These are phyloP conservation scores for Aspergillus fructus DNA, from an alignment of 2,329 filamentous ascomycete species.

Conservation along the genomic window DNA sequence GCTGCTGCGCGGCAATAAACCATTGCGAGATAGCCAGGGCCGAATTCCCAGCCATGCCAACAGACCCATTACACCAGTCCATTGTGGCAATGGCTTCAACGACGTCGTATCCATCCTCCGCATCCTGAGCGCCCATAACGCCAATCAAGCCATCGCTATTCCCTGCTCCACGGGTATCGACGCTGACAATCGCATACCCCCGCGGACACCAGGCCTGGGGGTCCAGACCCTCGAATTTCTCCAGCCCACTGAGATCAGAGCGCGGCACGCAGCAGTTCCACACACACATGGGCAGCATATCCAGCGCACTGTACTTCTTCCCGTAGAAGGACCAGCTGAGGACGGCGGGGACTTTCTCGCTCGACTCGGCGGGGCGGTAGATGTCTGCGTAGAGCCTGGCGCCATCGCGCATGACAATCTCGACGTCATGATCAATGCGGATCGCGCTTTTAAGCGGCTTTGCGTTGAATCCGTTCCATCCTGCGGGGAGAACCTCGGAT, in stretches of 20 bases:
- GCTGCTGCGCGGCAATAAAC: constrained; percentile 43
- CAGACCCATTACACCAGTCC: constrained; percentile 46
- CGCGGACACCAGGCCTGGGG: constrained; percentile 33
- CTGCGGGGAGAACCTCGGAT: constrained; percentile 38
- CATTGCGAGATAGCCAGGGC: constrained; percentile 45
- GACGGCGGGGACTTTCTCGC: constrained; percentile 43
- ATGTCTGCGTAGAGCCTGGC: constrained; percentile 45
- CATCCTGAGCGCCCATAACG: constrained; percentile 46
- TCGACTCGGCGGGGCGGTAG: constrained; percentile 40
- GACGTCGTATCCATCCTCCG: constrained; percentile 47
- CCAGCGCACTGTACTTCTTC: constrained; percentile 44
- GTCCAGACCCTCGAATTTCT: constrained; percentile 48
- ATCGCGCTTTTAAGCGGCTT: constrained; percentile 40
- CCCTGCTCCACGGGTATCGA: constrained; percentile 35
- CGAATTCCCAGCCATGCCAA: constrained; percentile 48
- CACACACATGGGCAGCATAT: constrained; percentile 39
- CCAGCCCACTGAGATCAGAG: constrained; percentile 25
- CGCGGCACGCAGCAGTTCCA: constrained; percentile 41
- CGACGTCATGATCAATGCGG: constrained; percentile 47
- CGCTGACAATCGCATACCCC: constrained; percentile 37
- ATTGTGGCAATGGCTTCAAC: constrained; percentile 44
- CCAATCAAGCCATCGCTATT: constrained; percentile 37
- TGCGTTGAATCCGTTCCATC: constrained; percentile 39
- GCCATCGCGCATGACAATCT: constrained; percentile 46
- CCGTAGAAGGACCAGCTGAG: constrained; percentile 48